Base-by-base conservation (phyloP, 2,329 filamentous ascomycete genomes). In the Aspergillus ustus region DNA sequence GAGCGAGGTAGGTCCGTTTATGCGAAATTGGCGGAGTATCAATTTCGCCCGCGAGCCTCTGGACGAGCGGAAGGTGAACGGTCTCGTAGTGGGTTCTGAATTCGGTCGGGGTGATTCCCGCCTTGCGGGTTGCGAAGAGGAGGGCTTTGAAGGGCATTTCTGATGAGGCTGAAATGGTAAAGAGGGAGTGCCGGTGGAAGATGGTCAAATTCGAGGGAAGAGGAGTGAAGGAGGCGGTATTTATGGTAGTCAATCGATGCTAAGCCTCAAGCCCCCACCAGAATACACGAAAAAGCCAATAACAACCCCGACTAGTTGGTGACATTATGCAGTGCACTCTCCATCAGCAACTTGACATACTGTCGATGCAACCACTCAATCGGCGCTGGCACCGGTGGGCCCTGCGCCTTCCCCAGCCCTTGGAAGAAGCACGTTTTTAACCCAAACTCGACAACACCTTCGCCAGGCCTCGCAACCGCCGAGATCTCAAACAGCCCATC, bases 401-500 rank as follows among this genome's bases (percentile, higher is more conserved):
- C 70, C 28, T 75, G 73, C 0, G 74, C 74, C 69, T 77, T 81
- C 3, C 81, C 81, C 52, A 80, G 63, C 0, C 84, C 83, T 66
- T 84, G 80, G 71, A 80, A 90, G 82, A 82, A 91, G 68, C 79
- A 81, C 76, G 85, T 89, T 82, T 89, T 91, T 58, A 91, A 77
- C 2, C 82, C 79, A 66, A 91, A 84, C 72, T 89, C 87, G 3
- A 84, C 88, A 62, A 87, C 83, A 13, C 82, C 83, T 37, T 83
- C 77, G 7, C 84, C 81, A 69, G 82, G 80, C 74, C 91, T 86
- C 13, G 90, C 75, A 17, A 80, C 80, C 3, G 86, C 87, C 20
- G 81, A 82, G 70, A 91, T 88, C 72, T 89, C 82, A 65, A 91
- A 90, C 34, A 91, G 77, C 0, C 89, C 89, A 69, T 91, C 89